Evolutionary conservation across 805 yeast species (phyloP).

Genomic region (Komagataella populi): DNA sequence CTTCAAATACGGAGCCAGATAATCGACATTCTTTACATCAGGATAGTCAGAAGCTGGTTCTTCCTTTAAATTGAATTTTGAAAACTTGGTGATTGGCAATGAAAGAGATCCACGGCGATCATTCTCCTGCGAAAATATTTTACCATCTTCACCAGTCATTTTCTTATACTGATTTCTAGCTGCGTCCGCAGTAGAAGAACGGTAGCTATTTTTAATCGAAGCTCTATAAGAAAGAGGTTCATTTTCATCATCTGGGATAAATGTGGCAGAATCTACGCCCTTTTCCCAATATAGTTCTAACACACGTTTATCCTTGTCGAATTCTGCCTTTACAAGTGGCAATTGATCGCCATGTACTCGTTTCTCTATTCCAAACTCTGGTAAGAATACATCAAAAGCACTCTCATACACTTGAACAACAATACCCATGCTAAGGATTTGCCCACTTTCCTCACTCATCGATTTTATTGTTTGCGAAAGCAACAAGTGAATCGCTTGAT

Average conservation of each 20-base stretch:
- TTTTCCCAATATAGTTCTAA: constrained; percentile 87
- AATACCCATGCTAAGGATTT: constrained; percentile 70
- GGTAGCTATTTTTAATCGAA: constrained; percentile 65
- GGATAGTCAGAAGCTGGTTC: constrained; percentile 1
- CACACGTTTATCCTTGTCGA: constrained; percentile 50
- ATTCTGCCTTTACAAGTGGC: constrained; percentile 87
- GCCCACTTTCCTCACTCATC: constrained; percentile 62
- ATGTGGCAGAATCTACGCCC: constrained; percentile 86
- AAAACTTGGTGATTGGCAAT: neutral
- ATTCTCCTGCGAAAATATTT: constrained; percentile 24
- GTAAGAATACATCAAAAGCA: constrained; percentile 84
- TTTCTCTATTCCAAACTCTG: constrained; percentile 90
- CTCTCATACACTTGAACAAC: constrained; percentile 91
- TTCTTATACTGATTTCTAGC: constrained; percentile 39
- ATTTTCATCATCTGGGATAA: constrained; percentile 80
- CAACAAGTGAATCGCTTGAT: constrained; percentile 81
- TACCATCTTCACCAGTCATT: constrained; percentile 12
- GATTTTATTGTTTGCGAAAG: constrained; percentile 75
- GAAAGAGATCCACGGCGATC: neutral
- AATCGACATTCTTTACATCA: constrained; percentile 14
- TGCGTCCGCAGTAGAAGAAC: constrained; percentile 59
- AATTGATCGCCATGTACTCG: constrained; percentile 96
- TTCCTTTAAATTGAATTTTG: neutral
- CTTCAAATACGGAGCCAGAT: constrained; percentile 44
- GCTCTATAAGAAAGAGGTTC: constrained; percentile 63